Evolutionary conservation across 805 yeast genomes (phyloP), one percentile per base, ranked within the genome.

Genomic region (Lipomyces lipofer): DNA sequence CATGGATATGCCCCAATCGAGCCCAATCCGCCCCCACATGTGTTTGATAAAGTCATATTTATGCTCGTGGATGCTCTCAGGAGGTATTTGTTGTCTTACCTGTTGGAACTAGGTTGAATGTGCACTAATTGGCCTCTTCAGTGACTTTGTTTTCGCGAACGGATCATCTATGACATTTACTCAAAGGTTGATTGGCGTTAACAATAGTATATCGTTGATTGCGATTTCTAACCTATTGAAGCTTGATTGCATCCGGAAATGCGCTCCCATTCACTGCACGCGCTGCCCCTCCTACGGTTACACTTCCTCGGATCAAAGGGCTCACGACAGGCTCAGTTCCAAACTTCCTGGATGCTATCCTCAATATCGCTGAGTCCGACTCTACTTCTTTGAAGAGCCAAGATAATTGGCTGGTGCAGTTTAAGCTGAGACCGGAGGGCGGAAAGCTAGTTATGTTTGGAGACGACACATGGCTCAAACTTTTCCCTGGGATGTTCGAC

Each of bases 381-480:
- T 73, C 81, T 1, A 79, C 90, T 0, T 84, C 88, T 8, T 68
- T 91, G 44, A 77, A 80, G 0, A 80, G 78, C 47, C 95, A 86
- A 59, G 99, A 94, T 67, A 86, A 94, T 27, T 90, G 97, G 97
- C 68, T 91, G 8, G 75, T 75, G 32, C 98, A 94, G 66, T 75
- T 90, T 70, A 51, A 63, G 10, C 42, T 53, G 25, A 35, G 48
- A 17, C 33, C 46, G 10, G 69, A 69, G 28, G 43, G 51, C 1
- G 66, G 66, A 3, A 69, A 68, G 27, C 73, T 94, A 27, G 86
- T 90, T 66, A 88, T 94, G 79, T 92, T 79, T 73, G 99, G 99
- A 29, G 99, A 94, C 70, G 99, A 94, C 67, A 94, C 99, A 1
- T 94, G 99, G 99, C 70, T 91, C 58, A 91, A 89, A 66, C 75